Evolutionary conservation across 129 eudicot genomes (phyloP), one percentile per base, ranked within the genome.

Genomic region (Helichrysum umbraculigerum): DNA sequence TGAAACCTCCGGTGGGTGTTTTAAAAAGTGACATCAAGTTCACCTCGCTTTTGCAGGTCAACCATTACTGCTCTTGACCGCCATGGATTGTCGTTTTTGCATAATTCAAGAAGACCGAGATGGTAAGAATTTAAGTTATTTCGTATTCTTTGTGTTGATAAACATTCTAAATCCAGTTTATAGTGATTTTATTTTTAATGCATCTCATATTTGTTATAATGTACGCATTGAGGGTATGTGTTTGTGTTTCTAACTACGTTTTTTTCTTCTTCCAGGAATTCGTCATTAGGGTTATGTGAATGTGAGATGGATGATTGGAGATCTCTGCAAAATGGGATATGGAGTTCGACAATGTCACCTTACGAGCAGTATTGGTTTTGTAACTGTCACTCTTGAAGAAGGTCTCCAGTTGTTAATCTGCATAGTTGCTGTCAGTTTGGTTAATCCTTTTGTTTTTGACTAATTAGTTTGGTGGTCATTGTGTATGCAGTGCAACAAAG

Each of bases 271-370:
- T 79, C 81, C 92, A 93, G 98, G 77, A 93, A 93, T 82, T 78
- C 88, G 32, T 88, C 98, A 1, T 81, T 81, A 22, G 97, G 89
- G 16, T 68, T 84, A 81, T 93, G 98, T 70, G 87, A 76, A 7
- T 90, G 97, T 80, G 89, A 82, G 75, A 85, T 79, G 67, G 96
- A 88, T 85, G 81, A 80, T 41, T 93, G 98, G 98, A 86, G 83
- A 68, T 59, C 80, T 66, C 37, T 90, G 61, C 89, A 88, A 20
- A 88, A 84, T 66, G 97, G 97, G 73, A 17, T 77, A 6, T 90
- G 89, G 96, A 73, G 74, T 77, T 85, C 90, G 71, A 47, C 73
- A 60, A 77, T 83, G 82, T 93, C 98, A 59, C 92, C 98, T 3
- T 93, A 86, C 56, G 97, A 85, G 61, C 85, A 90, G 54, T 70